phyloP scores from a whole-genome alignment of 2,329 filamentous ascomycete species.

The Teratosphaeria epicoccoides region DNA sequence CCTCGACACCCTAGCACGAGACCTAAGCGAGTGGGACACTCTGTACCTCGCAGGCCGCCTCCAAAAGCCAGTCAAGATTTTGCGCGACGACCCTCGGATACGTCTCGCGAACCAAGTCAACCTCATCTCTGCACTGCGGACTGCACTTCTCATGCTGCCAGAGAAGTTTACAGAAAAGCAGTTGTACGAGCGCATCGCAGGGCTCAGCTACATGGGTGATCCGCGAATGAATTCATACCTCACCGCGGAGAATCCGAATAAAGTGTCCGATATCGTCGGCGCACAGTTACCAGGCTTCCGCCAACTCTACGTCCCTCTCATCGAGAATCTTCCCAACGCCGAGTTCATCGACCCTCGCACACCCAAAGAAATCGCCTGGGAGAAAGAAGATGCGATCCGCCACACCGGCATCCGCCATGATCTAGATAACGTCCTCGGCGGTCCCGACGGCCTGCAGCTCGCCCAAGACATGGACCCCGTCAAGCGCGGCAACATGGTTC shows the following conservation, averaged over 20 bases:
- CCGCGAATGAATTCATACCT: slow-evolving; percentile 79
- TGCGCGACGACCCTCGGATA: slow-evolving; percentile 84
- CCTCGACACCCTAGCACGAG: slow-evolving; percentile 74
- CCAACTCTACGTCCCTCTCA: slow-evolving; percentile 76
- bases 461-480: slow-evolving; percentile 87
- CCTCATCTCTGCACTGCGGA: slow-evolving; percentile 79
- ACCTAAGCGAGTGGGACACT: slow-evolving; percentile 85
- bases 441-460: slow-evolving; percentile 56
- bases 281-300: slow-evolving; percentile 89
- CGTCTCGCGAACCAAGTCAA: slow-evolving; percentile 94
- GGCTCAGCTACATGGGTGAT: slow-evolving; percentile 88
- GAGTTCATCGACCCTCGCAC: slow-evolving; percentile 58
- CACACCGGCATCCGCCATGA: slow-evolving; percentile 31
- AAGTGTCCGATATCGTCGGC: slow-evolving; percentile 87
- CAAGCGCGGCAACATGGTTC: slow-evolving; percentile 91
- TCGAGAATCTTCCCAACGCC: slow-evolving; percentile 83
- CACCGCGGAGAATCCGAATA: slow-evolving; percentile 65
- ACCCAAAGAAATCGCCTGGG: slow-evolving; percentile 32
- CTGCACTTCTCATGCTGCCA: slow-evolving; percentile 76
- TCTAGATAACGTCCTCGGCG: slow-evolving; percentile 40
- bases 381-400: slow-evolving; percentile 28
- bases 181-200: slow-evolving; percentile 82
- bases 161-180: slow-evolving; percentile 75
- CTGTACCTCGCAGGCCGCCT: slow-evolving; percentile 92
- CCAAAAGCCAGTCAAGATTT: slow-evolving; percentile 95